These are phyloP conservation scores for Rutidosis leptorrhynchoides DNA, from an alignment of 129 eudicot species.

Conservation along the genomic window DNA sequence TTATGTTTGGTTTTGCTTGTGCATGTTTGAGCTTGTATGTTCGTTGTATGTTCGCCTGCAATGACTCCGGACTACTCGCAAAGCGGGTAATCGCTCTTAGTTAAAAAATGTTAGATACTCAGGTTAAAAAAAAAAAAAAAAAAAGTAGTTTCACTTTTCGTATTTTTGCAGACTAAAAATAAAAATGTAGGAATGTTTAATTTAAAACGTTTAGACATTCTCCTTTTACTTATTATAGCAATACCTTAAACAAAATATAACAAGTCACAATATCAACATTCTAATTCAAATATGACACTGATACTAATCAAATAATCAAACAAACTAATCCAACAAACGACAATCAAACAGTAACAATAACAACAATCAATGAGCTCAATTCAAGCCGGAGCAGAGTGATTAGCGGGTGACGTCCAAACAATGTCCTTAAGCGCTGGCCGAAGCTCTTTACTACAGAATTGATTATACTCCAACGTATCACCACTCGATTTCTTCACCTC, in stretches of 20 bases:
- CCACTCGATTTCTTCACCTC: constrained; percentile 81
- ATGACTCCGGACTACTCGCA: no score
- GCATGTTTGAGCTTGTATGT: no score
- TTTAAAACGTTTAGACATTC: no score
- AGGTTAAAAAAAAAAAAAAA: no score
- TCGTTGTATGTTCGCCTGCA: no score
- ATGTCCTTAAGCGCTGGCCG: constrained; percentile 84
- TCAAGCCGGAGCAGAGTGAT: constrained; percentile 27
- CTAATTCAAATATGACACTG: not conserved
- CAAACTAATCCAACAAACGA: not conserved
- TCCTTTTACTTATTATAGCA: no score
- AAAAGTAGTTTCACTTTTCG: no score
- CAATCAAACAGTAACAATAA: not conserved
- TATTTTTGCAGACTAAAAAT: no score
- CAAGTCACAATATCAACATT: not conserved
- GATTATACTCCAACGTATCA: constrained; percentile 77
- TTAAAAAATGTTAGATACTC: not conserved
- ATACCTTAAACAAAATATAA: not conserved
- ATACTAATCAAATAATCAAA: not conserved
- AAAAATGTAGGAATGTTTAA: no score
- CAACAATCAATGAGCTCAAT: not conserved
- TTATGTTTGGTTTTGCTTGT: no score
- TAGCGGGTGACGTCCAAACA: constrained; percentile 45
- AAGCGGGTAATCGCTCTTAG: no score
- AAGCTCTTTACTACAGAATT: constrained; percentile 81